Conservation (phyloP, 129 eudicot genomes). For the Logfia minima region DNA sequence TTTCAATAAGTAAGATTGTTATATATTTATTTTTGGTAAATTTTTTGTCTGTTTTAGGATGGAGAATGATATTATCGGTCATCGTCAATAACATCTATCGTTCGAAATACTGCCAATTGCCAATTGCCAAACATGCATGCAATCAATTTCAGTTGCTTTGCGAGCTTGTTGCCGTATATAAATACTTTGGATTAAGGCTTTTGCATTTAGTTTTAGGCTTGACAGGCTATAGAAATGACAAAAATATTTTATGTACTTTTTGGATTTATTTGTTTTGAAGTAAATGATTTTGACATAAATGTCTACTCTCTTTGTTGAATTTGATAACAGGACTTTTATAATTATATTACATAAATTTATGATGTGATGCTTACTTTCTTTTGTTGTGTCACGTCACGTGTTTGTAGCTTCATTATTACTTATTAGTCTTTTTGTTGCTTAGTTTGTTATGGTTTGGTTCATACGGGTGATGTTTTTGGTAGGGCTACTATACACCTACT, state of each 20-base stretch:
- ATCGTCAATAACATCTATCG: neutral
- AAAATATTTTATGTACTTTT: neutral
- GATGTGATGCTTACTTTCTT: slow-evolving; percentile 3
- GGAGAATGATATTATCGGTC: neutral
- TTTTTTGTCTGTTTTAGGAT: neutral
- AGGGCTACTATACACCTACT: neutral
- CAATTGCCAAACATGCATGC: neutral
- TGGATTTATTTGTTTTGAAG: slow-evolving; percentile 13
- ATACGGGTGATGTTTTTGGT: neutral
- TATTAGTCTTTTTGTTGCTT: neutral
- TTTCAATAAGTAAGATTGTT: slow-evolving; percentile 39
- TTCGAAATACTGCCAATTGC: neutral
- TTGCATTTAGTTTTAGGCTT: neutral
- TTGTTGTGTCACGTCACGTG: neutral
- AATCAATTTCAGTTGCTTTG: no score
- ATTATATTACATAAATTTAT: neutral
- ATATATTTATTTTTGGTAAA: neutral
- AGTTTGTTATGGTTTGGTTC: neutral
- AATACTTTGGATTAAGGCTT: neutral
- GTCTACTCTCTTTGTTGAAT: neutral
- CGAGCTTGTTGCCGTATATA: no score
- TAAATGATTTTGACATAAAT: slow-evolving; percentile 9
- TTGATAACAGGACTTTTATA: neutral
- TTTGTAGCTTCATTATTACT: neutral
- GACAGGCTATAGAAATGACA: neutral